phyloP scores from a whole-genome alignment of 2,329 filamentous ascomycete genomes.

The Nigrospora oryzae region DNA sequence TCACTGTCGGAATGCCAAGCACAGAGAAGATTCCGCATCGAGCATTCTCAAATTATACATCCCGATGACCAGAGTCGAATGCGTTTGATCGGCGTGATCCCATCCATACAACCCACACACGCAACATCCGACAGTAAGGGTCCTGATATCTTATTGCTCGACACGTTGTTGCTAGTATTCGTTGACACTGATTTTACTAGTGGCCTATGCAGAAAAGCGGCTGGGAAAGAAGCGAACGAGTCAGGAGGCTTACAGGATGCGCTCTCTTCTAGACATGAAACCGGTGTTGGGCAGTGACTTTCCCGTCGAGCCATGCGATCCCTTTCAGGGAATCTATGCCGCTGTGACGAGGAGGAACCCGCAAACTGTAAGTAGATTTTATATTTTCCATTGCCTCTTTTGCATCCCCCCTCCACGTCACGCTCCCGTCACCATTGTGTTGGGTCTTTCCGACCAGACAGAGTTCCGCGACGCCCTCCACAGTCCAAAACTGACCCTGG shows the following conservation, averaged over 20 bases:
- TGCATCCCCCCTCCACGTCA: too few relatives aligned
- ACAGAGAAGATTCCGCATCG: conserved; percentile 55
- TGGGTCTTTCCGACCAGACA: too few relatives aligned
- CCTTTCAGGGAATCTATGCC: conserved; percentile 62
- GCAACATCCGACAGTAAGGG: conserved; percentile 53
- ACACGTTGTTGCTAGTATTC: too few relatives aligned
- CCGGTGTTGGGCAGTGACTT: conserved; percentile 62
- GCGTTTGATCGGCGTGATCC: conserved; percentile 50
- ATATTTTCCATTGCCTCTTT: too few relatives aligned
- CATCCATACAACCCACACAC: conserved; percentile 64
- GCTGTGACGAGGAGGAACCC: conserved; percentile 55
- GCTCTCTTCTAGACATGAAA: conserved; percentile 42
- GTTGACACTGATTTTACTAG: too few relatives aligned
- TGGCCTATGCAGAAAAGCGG: conserved; percentile 54
- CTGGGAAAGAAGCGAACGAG: conserved; percentile 47
- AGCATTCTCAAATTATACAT: conserved; percentile 64
- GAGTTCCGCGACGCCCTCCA: too few relatives aligned
- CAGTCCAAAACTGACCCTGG: too few relatives aligned
- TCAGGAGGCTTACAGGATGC: conserved; percentile 58
- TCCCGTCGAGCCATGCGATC: conserved; percentile 60
- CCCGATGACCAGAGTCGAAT: conserved; percentile 55
- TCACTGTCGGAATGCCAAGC: conserved; percentile 41
- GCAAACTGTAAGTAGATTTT: conserved; percentile 24
- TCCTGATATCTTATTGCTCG: too few relatives aligned
- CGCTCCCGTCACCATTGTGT: too few relatives aligned